Conservation (phyloP, 495 filamentous ascomycete species). For the Aspergillus sparsus region DNA sequence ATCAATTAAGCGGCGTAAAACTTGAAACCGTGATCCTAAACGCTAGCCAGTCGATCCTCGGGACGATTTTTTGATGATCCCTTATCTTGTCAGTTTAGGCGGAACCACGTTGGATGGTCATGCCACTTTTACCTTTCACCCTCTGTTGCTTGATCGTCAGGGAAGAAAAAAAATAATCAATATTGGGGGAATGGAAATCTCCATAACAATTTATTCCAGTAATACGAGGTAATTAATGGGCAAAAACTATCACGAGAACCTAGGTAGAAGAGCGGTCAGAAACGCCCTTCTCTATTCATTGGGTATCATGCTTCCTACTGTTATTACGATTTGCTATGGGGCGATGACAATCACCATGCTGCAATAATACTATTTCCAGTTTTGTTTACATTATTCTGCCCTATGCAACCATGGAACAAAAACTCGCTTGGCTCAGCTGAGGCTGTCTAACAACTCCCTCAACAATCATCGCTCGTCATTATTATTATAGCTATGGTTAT, state of each 20-base stretch:
- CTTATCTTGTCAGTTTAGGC: conserved; percentile 7
- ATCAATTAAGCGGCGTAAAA: conserved; percentile 21
- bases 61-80: conserved; percentile 8
- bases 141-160: too few species aligned
- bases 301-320: neutral
- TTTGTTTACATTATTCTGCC: conserved; percentile 18
- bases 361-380: conserved; percentile 1
- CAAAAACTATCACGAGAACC: conserved; percentile 1
- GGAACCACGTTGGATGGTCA: too few species aligned
- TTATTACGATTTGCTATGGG: conserved; percentile 7
- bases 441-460: too few species aligned
- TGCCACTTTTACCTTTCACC: too few species aligned
- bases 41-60: conserved; percentile 23
- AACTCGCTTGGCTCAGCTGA: conserved; percentile 6
- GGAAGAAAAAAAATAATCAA: neutral
- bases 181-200: too few species aligned
- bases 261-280: conserved; percentile 22
- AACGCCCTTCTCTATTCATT: neutral
- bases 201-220: neutral
- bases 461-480: too few species aligned
- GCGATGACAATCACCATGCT: conserved; percentile 10
- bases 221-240: neutral
- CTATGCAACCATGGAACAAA: conserved; percentile 9
- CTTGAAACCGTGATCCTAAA: conserved; percentile 26
- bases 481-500: too few species aligned